phyloP scores from a whole-genome alignment of 352 stramenopile species.

The Albugo laibachii region DNA sequence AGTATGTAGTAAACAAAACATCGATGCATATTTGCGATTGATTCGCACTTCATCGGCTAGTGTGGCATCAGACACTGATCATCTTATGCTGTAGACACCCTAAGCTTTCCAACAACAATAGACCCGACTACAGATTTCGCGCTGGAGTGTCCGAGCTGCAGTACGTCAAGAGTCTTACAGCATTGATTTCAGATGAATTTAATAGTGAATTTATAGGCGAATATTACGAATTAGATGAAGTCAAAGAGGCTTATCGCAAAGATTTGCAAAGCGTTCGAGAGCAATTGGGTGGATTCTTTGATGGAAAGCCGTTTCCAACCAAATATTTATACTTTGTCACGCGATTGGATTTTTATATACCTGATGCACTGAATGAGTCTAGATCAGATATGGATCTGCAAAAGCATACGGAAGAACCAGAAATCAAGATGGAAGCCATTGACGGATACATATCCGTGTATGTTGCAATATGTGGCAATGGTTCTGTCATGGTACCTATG shows the following conservation, averaged over 20 bases:
- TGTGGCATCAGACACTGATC: background rate
- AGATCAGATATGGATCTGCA: background rate
- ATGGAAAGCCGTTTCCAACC: slow-evolving; percentile 56
- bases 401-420: slow-evolving; percentile 5
- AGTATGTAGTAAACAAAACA: slow-evolving; percentile 16
- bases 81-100: background rate
- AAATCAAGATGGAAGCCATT: slow-evolving; percentile 8
- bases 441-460: slow-evolving; percentile 63
- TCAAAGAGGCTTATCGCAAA: slow-evolving; percentile 39
- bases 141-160: slow-evolving; percentile 34
- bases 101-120: slow-evolving; percentile 19
- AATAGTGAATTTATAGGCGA: slow-evolving; percentile 11
- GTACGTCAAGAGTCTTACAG: slow-evolving; percentile 12
- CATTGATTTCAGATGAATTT: background rate
- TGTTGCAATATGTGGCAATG: slow-evolving; percentile 69
- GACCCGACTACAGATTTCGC: slow-evolving; percentile 33
- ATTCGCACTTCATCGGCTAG: background rate
- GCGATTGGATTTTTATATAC: slow-evolving; percentile 54
- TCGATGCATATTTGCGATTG: background rate
- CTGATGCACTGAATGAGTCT: slow-evolving; percentile 21
- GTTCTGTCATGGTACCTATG: slow-evolving; percentile 74
- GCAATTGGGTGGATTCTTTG: slow-evolving; percentile 58
- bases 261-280: slow-evolving; percentile 45
- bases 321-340: slow-evolving; percentile 79
- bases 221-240: slow-evolving; percentile 40